Evolutionary conservation across 1,284 basidiomycete species (phyloP), one percentile per base, ranked within the genome.

Genomic region (Coniferiporia weirii): DNA sequence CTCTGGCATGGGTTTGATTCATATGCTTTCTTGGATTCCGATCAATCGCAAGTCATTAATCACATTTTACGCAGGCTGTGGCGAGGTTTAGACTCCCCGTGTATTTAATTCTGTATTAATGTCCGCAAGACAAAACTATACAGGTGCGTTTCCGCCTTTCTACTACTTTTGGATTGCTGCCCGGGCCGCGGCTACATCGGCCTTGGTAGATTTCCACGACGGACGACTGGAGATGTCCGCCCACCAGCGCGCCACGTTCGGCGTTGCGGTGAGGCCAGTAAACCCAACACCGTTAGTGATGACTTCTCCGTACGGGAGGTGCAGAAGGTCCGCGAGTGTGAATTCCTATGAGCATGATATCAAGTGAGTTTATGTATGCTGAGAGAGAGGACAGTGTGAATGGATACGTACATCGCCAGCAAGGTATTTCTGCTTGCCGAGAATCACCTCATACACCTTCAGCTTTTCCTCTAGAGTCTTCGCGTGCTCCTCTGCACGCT

Each of bases 351-450:
- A 20, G n/a, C n/a, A 32, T 12, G 44, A 46, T 19, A 38, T 27
- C 32, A 43, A 32, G 17, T 47, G n/a, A 19, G 9, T 19, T 15
- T 12, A 15, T 35, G 13, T 44, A n/a, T 27, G 27, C 27, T 5
- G 8, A 32, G 15, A n/a, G 12, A 2, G 12, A 57, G 9, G 1
- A 34, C 13, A 53, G 27, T 27, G 2, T 10, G n/a, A 27, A 10
- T 5, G 27, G 27, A 27, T 27, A 67, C 71, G 62, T 53, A 73
- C 74, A 61, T 79, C 68, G 10, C 79, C 78, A 27, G 73, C 77
- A 13, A 82, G 57, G 60, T 78, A 82, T 56, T 74, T 76, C 59
- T 76, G 73, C 67, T 77, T 80, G 53, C 69, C 59, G 13, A 83
- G 72, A 49, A 83, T 75, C 4, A 52, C 48, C 20, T 82, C 75